Conservation (phyloP, 2,329 filamentous ascomycete genomes). For the Trichoderma cornu-damae region DNA sequence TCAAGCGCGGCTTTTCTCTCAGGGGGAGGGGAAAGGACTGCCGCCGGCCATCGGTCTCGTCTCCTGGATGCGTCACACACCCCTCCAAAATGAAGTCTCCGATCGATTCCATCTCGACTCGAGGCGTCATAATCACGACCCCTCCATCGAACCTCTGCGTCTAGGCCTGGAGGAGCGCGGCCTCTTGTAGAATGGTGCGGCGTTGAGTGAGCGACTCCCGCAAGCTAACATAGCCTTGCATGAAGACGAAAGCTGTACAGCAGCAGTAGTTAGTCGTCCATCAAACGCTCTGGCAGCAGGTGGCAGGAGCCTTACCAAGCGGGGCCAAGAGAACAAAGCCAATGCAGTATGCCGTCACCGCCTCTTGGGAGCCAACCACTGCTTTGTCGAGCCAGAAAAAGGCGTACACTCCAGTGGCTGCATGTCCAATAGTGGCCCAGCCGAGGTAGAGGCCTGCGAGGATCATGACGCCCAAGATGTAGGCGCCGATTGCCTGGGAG, state of each 20-base stretch:
- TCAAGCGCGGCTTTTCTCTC: conserved; percentile 13
- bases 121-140: not conserved
- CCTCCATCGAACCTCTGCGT: not conserved
- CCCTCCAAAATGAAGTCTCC: not conserved
- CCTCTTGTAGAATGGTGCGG: conserved; percentile 5
- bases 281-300: not conserved
- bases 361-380: conserved; percentile 40
- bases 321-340: conserved; percentile 43
- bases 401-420: conserved; percentile 41
- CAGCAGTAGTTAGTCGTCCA: conserved; percentile 19
- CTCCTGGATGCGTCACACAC: conserved; percentile 14
- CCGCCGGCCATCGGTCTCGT: not conserved
- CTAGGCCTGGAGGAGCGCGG: conserved; percentile 3
- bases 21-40: conserved; percentile 1
- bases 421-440: conserved; percentile 46
- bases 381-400: conserved; percentile 49
- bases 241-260: conserved; percentile 45
- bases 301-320: conserved; percentile 39
- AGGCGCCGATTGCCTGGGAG: conserved; percentile 40
- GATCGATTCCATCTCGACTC: not conserved
- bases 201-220: conserved; percentile 40
- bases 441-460: conserved; percentile 43
- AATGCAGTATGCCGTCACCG: conserved; percentile 41
- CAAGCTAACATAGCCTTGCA: conserved; percentile 46
- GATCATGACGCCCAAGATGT: conserved; percentile 39